Evolutionary conservation across 768 basidiomycete species (phyloP).

Genomic region (Crepidotus variabilis): DNA sequence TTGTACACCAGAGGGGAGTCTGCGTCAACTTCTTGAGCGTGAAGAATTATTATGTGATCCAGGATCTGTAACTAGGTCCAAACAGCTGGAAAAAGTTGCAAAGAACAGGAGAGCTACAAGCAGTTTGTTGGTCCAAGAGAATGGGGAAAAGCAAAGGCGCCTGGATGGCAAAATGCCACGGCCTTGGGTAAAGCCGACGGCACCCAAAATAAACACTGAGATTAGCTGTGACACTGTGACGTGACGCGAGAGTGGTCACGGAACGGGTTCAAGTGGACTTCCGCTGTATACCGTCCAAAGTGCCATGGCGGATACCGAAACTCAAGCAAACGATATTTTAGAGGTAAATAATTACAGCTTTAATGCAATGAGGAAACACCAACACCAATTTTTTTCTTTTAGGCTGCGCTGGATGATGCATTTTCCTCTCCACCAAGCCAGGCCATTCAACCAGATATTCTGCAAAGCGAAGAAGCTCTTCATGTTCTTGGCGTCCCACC

Average conservation of each 20-base stretch:
- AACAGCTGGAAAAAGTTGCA: too few relatives aligned
- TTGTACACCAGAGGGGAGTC: too few relatives aligned
- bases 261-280: neutral
- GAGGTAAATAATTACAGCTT: conserved; percentile 19
- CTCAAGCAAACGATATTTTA: conserved; percentile 23
- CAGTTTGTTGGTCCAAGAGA: too few relatives aligned
- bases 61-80: too few relatives aligned
- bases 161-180: too few relatives aligned
- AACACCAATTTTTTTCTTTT: neutral
- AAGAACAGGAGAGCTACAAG: too few relatives aligned
- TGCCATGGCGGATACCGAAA: conserved; percentile 1
- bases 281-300: neutral
- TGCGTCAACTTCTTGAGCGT: too few relatives aligned
- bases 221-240: neutral
- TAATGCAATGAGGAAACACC: too few relatives aligned
- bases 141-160: too few relatives aligned
- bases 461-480: conserved; percentile 1
- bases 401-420: conserved; percentile 31
- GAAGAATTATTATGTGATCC: too few relatives aligned
- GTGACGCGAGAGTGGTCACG: neutral
- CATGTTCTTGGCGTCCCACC: conserved; percentile 1
- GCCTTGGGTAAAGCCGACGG: neutral
- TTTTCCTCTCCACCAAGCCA: conserved; percentile 22
- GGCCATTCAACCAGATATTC: neutral
- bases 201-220: neutral